A percentile compares a stretch with the other conserved stretches of the same genome.
Evolutionary conservation across 805 yeast species (phyloP).

Genomic region (Priceomyces medius): DNA sequence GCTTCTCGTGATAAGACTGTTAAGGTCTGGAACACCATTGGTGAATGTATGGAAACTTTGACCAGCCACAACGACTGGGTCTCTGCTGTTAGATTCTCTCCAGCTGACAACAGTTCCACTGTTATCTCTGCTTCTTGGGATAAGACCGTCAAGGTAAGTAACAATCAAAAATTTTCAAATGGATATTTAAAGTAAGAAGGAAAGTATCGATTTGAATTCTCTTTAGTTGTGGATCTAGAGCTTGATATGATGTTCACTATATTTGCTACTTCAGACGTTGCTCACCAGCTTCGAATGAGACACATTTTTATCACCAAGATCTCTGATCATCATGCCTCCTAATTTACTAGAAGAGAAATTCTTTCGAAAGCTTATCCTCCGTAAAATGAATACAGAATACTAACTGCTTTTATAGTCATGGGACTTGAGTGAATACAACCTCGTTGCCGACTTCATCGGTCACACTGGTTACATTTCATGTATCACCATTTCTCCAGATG

Average conservation of each 20-base stretch:
- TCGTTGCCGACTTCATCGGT: slow-evolving; percentile 95
- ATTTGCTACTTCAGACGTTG: slow-evolving; percentile 99
- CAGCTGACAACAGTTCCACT: slow-evolving; percentile 67
- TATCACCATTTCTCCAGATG: slow-evolving; percentile 98
- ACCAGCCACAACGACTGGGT: slow-evolving; percentile 99
- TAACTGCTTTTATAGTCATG: slow-evolving; percentile 71
- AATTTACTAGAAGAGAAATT: background rate
- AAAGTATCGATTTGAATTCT: slow-evolving; percentile 3
- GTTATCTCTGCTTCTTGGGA: slow-evolving; percentile 99
- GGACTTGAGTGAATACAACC: slow-evolving; percentile 82
- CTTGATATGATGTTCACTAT: slow-evolving; percentile 71
- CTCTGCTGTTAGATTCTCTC: slow-evolving; percentile 96
- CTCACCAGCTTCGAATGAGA: slow-evolving; percentile 80
- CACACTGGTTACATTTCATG: slow-evolving; percentile 99
- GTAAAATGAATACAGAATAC: slow-evolving; percentile 25
- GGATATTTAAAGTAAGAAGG: slow-evolving; percentile 1
- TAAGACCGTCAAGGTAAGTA: slow-evolving; percentile 97
- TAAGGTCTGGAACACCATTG: slow-evolving; percentile 98
- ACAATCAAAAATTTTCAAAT: slow-evolving; percentile 9
- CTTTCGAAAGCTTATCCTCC: background rate
- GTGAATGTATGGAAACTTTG: slow-evolving; percentile 93
- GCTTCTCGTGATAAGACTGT: slow-evolving; percentile 99
- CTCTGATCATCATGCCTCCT: slow-evolving; percentile 65
- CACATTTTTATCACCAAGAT: slow-evolving; percentile 95
- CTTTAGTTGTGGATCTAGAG: slow-evolving; percentile 11